A percentile compares a stretch with the other conserved stretches of the same genome.
Conservation (phyloP, 441 rosid genomes). For the Codiaeum variegatum region DNA sequence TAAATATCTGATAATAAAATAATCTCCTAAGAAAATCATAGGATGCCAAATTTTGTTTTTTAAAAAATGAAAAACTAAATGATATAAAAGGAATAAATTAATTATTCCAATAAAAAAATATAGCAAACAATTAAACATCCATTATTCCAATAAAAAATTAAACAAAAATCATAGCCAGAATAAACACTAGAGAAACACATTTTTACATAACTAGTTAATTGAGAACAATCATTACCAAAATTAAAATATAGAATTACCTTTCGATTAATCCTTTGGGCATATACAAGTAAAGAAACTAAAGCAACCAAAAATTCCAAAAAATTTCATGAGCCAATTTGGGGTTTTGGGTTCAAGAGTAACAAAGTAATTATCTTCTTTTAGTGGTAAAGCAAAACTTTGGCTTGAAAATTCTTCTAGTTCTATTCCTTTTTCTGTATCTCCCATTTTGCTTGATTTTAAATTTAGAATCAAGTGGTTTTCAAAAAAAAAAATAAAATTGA, state of each 20-base stretch:
- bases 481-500: too few relatives aligned
- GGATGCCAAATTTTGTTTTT: too few relatives aligned
- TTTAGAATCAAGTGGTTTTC: too few relatives aligned
- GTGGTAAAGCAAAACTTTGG: not conserved
- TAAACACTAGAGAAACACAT: too few relatives aligned
- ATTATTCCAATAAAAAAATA: too few relatives aligned
- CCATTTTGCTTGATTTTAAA: not conserved
- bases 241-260: too few relatives aligned
- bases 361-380: not conserved
- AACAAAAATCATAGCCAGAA: not conserved
- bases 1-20: too few relatives aligned
- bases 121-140: not conserved
- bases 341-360: not conserved
- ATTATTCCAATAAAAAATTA: not conserved
- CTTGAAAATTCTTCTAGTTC: not conserved
- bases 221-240: too few relatives aligned
- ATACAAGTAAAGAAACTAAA: not conserved
- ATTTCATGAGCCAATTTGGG: not conserved
- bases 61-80: too few relatives aligned
- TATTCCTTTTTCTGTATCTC: not conserved
- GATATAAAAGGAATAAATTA: too few relatives aligned
- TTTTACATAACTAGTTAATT: too few relatives aligned
- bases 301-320: not conserved
- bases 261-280: not conserved
- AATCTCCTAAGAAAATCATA: too few relatives aligned